Evolutionary conservation across 2,329 filamentous ascomycete species (phyloP).

Genomic region (Colletotrichum kahawae): DNA sequence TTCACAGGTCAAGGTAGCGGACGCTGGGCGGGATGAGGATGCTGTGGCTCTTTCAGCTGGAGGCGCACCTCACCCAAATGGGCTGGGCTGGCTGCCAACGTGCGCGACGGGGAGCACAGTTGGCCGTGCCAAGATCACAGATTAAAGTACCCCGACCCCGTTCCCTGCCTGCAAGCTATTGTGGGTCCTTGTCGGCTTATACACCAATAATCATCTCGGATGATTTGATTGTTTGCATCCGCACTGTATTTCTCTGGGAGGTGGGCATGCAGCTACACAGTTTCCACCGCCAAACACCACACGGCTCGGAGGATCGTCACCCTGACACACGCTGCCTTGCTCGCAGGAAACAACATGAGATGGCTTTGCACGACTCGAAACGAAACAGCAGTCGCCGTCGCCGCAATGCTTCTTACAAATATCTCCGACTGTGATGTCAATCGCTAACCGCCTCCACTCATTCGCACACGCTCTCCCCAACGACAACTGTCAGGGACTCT

Average conservation of each 20-base stretch:
- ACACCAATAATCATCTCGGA: neutral
- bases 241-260: rapidly evolving
- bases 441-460: neutral
- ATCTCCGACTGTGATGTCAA: neutral
- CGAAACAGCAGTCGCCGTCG: neutral
- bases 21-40: neutral
- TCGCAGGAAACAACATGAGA: constrained; percentile 1
- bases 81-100: neutral
- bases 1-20: neutral
- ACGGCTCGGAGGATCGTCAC: neutral
- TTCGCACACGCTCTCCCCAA: neutral
- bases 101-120: neutral
- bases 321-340: neutral
- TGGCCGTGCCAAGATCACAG: neutral
- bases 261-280: neutral
- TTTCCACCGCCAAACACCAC: neutral
- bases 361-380: constrained; percentile 9
- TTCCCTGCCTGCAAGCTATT: neutral
- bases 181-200: neutral
- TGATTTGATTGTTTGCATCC: neutral
- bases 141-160: constrained; percentile 2
- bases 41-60: neutral
- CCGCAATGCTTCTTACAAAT: neutral
- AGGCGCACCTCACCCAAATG: neutral
- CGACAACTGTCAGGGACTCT: neutral